A percentile compares a stretch with the other conserved stretches of the same genome.
Conservation (phyloP, 1,284 basidiomycete genomes). For the Fistulina hepatica region DNA sequence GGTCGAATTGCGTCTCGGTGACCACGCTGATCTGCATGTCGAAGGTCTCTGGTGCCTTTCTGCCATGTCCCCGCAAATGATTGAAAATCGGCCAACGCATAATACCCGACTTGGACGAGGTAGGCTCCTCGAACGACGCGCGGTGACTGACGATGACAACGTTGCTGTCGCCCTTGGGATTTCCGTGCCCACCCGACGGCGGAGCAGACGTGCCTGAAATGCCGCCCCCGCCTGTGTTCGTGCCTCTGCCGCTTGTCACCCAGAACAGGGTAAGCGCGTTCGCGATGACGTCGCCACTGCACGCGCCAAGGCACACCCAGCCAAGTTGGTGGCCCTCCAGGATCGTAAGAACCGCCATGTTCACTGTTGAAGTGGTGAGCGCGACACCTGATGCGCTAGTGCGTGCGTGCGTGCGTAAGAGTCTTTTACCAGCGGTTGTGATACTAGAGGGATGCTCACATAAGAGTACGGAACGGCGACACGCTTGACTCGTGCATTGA, state of each 20-base stretch:
- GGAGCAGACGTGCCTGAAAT: neutral
- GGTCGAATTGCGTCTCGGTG: too few relatives aligned
- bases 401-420: too few relatives aligned
- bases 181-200: too few relatives aligned
- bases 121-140: too few relatives aligned
- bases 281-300: conserved; percentile 35
- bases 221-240: neutral
- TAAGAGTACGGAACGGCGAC: conserved; percentile 31
- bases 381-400: conserved; percentile 33
- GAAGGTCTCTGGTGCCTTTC: too few relatives aligned
- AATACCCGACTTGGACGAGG: too few relatives aligned
- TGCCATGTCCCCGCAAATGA: too few relatives aligned
- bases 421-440: neutral
- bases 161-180: too few relatives aligned
- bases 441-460: conserved; percentile 20
- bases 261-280: conserved; percentile 32
- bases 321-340: conserved; percentile 39
- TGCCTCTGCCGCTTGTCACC: conserved; percentile 19
- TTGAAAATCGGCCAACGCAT: too few relatives aligned
- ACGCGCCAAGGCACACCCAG: conserved; percentile 44
- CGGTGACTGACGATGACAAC: too few relatives aligned
- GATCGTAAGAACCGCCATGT: conserved; percentile 38
- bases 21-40: too few relatives aligned
- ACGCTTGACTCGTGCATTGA: conserved; percentile 25
- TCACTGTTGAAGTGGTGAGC: conserved; percentile 35